Evolutionary conservation across 345 rosid genomes (phyloP).

Genomic region (Eucalyptus marginata): DNA sequence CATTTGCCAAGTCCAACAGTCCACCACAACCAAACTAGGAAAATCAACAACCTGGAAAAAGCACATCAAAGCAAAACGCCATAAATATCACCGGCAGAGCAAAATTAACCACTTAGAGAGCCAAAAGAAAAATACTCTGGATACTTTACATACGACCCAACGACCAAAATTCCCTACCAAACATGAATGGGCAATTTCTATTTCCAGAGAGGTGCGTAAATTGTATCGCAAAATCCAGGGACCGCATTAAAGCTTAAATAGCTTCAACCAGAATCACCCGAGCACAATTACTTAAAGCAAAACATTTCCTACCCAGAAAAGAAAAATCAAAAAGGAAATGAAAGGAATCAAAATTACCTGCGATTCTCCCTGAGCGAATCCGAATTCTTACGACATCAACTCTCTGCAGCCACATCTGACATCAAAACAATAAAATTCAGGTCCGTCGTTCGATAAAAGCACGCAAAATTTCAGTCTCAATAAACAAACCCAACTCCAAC

Average conservation of each 20-base stretch:
- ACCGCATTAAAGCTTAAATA: background rate
- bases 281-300: background rate
- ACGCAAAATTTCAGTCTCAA: background rate
- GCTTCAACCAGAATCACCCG: background rate
- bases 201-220: background rate
- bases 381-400: background rate
- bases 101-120: background rate
- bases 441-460: background rate
- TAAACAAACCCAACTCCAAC: background rate
- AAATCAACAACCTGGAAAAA: background rate
- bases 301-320: background rate
- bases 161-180: background rate
- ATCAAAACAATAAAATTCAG: background rate
- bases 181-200: background rate
- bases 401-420: background rate
- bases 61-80: background rate
- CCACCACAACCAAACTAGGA: background rate
- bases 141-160: background rate
- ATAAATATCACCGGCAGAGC: background rate
- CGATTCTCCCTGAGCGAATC: background rate
- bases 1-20: constrained; percentile 30
- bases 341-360: background rate
- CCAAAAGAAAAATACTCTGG: background rate
- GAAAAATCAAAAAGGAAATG: background rate
- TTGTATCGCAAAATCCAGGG: background rate